A percentile compares a stretch with the other conserved stretches of the same genome.
Evolutionary conservation across 2,329 filamentous ascomycete species (phyloP).

Genomic region (Decorospora gaudefroyi): DNA sequence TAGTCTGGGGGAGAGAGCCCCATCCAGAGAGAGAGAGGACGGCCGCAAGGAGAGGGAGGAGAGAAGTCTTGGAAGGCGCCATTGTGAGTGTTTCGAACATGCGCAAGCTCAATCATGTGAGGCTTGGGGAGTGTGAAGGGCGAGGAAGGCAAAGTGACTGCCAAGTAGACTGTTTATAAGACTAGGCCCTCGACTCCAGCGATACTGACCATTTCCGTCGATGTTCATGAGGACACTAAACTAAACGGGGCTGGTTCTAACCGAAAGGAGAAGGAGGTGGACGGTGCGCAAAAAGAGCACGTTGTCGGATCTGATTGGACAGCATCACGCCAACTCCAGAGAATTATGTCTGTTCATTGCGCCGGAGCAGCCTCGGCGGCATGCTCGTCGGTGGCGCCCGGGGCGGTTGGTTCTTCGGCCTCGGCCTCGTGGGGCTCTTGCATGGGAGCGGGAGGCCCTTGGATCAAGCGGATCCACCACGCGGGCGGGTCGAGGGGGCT

Average conservation of each 20-base stretch:
- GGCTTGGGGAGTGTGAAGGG: not conserved
- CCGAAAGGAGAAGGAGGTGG: constrained; percentile 33
- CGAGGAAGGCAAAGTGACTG: not conserved
- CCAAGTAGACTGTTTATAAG: too few relatives aligned
- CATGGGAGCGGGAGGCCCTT: constrained; percentile 45
- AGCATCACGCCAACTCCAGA: constrained; percentile 23
- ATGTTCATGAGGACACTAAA: too few relatives aligned
- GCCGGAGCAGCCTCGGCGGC: constrained; percentile 16
- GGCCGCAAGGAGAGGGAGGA: constrained; percentile 33
- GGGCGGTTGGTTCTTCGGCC: constrained; percentile 14
- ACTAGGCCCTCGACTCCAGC: too few relatives aligned
- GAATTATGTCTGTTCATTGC: constrained; percentile 20
- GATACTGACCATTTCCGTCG: constrained; percentile 40
- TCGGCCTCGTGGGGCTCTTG: constrained; percentile 21
- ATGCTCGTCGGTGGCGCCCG: constrained; percentile 6
- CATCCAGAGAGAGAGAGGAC: constrained; percentile 50
- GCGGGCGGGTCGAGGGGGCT: constrained; percentile 84
- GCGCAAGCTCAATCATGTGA: too few relatives aligned
- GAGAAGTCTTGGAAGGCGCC: constrained; percentile 27
- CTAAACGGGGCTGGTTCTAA: too few relatives aligned
- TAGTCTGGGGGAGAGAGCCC: constrained; percentile 60
- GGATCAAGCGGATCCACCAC: constrained; percentile 90
- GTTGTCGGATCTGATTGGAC: constrained; percentile 8
- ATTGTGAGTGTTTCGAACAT: constrained; percentile 14
- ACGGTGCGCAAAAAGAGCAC: constrained; percentile 3